Conservation (phyloP, 202 grass and related monocot genomes). For the Cymbopogon flexuosus region DNA sequence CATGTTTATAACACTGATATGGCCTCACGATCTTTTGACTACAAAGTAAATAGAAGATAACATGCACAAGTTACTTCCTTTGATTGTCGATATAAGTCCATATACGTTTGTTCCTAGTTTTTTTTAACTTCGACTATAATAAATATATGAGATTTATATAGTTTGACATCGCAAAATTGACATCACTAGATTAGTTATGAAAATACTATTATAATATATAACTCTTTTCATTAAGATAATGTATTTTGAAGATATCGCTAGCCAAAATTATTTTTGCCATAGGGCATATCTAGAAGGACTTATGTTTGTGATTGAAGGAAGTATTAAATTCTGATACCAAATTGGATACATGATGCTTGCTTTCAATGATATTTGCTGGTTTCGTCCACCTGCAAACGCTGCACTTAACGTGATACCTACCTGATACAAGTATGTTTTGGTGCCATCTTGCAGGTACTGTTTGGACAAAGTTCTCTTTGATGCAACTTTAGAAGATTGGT, state of each 20-base stretch:
- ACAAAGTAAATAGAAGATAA: not conserved
- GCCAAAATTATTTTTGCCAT: no score
- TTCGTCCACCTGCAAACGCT: not conserved
- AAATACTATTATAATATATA: no score
- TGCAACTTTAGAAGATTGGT: conserved; percentile 17
- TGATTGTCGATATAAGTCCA: not conserved
- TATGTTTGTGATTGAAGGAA: no score
- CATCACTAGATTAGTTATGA: not conserved
- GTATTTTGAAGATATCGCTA: no score
- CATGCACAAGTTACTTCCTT: not conserved
- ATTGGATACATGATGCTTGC: not conserved
- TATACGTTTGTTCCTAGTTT: not conserved
- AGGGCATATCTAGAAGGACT: no score
- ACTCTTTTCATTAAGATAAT: no score
- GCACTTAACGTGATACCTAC: not conserved
- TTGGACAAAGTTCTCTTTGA: conserved; percentile 27
- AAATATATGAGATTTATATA: not conserved
- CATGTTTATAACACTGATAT: not conserved
- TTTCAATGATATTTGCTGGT: not conserved
- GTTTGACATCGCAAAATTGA: not conserved
- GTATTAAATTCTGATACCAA: no score
- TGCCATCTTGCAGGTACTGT: conserved; percentile 36
- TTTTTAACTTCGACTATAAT: not conserved
- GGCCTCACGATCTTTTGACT: not conserved
- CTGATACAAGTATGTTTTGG: not conserved